Conservation (phyloP, 164 flowering plant genomes). For the Magnolia sinica region DNA sequence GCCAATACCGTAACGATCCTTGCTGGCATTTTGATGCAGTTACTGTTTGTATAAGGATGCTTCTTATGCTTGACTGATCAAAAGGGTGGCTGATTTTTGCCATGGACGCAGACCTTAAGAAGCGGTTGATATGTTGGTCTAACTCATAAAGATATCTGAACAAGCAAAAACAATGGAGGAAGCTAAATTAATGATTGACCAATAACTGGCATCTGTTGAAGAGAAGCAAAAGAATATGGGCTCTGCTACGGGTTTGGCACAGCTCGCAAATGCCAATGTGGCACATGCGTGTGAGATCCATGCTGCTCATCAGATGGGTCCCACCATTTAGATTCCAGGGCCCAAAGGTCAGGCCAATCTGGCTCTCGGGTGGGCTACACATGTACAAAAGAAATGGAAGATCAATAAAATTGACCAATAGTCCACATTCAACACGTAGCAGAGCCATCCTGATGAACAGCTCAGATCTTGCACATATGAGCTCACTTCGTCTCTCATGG, state of each 20-base stretch:
- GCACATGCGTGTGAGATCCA: too few relatives aligned
- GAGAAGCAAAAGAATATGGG: not conserved
- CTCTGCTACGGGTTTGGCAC: not conserved
- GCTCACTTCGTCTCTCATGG: not conserved
- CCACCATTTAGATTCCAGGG: not conserved
- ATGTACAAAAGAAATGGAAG: not conserved
- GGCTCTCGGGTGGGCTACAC: not conserved
- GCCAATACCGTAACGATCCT: conserved; percentile 89
- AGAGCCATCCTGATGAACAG: not conserved
- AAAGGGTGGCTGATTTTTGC: conserved; percentile 70
- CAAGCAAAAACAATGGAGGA: not conserved
- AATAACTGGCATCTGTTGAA: not conserved
- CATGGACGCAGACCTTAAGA: conserved; percentile 67
- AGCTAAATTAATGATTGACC: too few relatives aligned
- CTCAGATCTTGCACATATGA: not conserved
- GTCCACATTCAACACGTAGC: not conserved
- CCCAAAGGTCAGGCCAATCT: not conserved
- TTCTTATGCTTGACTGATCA: conserved; percentile 52
- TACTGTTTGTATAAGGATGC: conserved; percentile 72
- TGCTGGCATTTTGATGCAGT: conserved; percentile 65
- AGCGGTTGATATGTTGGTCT: conserved; percentile 85
- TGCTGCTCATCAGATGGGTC: not conserved
- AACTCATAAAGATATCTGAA: conserved; percentile 71
- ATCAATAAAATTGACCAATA: not conserved
- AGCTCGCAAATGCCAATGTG: not conserved